Conservation (phyloP, 495 filamentous ascomycete genomes). For the Neurospora sp. region DNA sequence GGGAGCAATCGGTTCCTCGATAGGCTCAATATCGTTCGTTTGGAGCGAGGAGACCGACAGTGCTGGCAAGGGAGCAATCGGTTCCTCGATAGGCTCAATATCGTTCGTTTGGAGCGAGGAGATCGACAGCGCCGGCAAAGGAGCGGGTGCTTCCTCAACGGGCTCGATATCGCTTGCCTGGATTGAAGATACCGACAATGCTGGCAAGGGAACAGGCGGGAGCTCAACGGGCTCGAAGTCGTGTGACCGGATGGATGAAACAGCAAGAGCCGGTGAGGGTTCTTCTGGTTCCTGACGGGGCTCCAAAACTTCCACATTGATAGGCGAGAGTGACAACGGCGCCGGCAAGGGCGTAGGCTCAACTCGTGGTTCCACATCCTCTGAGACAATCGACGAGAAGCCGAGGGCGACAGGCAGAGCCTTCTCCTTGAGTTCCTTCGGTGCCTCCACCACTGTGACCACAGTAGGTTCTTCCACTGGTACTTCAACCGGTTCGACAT, state of each 20-base stretch:
- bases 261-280: constrained; percentile 14
- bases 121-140: constrained; percentile 1
- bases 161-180: constrained; percentile 26
- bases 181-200: constrained; percentile 21
- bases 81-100: constrained; percentile 10
- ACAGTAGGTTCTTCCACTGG: not conserved
- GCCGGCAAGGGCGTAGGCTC: constrained; percentile 10
- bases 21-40: constrained; percentile 11
- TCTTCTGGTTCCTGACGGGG: constrained; percentile 16
- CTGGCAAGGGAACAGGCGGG: constrained; percentile 2
- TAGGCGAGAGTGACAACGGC: constrained; percentile 17
- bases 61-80: not conserved
- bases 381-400: constrained; percentile 14
- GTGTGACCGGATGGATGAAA: constrained; percentile 21
- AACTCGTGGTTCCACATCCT: constrained; percentile 12
- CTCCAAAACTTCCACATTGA: constrained; percentile 18
- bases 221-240: constrained; percentile 22
- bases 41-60: constrained; percentile 14
- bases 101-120: not conserved
- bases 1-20: not conserved
- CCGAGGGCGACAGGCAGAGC: constrained; percentile 6
- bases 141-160: constrained; percentile 1
- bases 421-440: not conserved
- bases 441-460: constrained; percentile 2
- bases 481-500: constrained; percentile 13